Evolutionary conservation across 1,139 yeast genomes (phyloP), one percentile per base, ranked within the genome.

Genomic region (Hanseniaspora sp.): DNA sequence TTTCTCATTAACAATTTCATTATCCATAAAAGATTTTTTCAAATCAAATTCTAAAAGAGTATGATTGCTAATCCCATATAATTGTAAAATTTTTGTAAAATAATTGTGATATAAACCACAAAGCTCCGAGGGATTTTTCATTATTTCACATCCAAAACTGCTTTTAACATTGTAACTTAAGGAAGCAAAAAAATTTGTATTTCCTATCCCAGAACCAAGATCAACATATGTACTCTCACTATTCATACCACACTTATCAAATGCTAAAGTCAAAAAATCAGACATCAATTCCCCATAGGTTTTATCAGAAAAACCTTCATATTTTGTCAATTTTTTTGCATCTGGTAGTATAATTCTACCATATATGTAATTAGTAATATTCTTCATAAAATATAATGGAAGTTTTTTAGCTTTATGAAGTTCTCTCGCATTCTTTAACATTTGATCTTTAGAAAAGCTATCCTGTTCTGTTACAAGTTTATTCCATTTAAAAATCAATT

Each of bases 281-380:
- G 96, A 96, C 63, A 90, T 72, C 55, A 90, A 70, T 68, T 90
- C 97, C 4, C 97, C 97, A 64, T 90, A 90, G 0, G 87, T 96
- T 63, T 82, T 86, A 58, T 86, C 90, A 4, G 96, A 86, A 64
- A 88, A 88, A 0, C 96, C 95, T 63, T 82, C 81, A 65, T 88
- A 88, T 4, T 79, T 74, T 52, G 84, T 76, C 53, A 88, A 72
- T 56, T 78, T 78, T 34, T 74, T 71, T 0, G 86, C 81, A 46
- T 81, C 76, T 0, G 95, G 92, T 1, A 95, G 81, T 3, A 88
- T 94, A 1, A 85, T 75, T 61, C 96, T 72, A 0, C 86, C 70
- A 67, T 90, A 88, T 1, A 83, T 79, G 59, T 86, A 79, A 54
- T 83, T 78, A 45, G 88, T 70, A 11, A 88, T 60, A 62, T 83